phyloP scores from a whole-genome alignment of 75 land plant species.

The Picea glauca region DNA sequence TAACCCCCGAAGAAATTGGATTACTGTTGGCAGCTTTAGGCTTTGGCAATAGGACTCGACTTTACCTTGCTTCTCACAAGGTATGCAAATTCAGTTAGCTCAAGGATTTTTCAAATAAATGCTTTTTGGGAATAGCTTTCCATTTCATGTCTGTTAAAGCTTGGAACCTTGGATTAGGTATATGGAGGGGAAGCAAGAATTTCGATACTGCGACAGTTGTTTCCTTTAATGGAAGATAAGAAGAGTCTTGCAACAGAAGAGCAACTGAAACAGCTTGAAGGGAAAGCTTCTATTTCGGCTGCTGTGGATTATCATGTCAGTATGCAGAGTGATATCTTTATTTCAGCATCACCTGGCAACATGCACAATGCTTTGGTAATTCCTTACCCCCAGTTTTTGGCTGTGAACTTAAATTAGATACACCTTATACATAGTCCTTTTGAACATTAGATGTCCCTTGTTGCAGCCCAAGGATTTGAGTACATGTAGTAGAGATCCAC shows the following conservation, averaged over 20 bases:
- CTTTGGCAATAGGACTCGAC: slow-evolving; percentile 66
- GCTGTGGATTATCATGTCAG: slow-evolving; percentile 88
- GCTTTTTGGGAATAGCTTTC: not conserved
- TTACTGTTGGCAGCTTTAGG: slow-evolving; percentile 85
- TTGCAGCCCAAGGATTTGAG: too few species aligned
- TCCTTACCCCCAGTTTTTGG: not conserved
- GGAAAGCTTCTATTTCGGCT: slow-evolving; percentile 81
- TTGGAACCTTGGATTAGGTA: slow-evolving; percentile 40
- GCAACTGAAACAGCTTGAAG: slow-evolving; percentile 54
- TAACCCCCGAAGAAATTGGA: slow-evolving; percentile 95
- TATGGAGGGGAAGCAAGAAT: slow-evolving; percentile 94
- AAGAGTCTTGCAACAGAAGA: slow-evolving; percentile 57
- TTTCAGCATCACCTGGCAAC: slow-evolving; percentile 94
- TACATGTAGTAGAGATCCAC: too few species aligned
- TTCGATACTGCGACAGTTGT: slow-evolving; percentile 53
- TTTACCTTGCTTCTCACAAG: slow-evolving; percentile 94
- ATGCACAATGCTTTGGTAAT: slow-evolving; percentile 97
- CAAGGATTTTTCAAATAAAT: not conserved
- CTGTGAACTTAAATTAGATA: not conserved
- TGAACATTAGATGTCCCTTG: too few species aligned
- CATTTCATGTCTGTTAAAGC: not conserved
- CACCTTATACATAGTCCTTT: too few species aligned
- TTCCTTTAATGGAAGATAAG: slow-evolving; percentile 81
- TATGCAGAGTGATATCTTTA: slow-evolving; percentile 80
- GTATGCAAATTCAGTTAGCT: slow-evolving; percentile 20